Base-by-base conservation (phyloP, 768 basidiomycete species). In the Xerocomellus amylosporus region DNA sequence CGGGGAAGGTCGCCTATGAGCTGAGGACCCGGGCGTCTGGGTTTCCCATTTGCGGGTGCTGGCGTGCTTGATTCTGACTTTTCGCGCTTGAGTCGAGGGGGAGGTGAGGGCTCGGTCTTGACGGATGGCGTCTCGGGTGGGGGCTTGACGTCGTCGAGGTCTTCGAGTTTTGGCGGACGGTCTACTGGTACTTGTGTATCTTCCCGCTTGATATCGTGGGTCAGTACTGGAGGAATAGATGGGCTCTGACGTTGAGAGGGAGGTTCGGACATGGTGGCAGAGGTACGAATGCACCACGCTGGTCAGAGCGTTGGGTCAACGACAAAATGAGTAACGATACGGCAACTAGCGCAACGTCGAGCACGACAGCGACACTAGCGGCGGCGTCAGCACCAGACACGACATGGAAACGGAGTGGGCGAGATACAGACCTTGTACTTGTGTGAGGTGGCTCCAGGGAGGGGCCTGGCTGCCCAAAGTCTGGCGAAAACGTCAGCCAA, bases 1-100 rank as follows among this genome's bases (percentile, higher is more conserved):
- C 80, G 70, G 10, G 93, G 90, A 44, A 97, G 81, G 73, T 93
- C 76, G 8, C 81, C 81, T 59, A 98, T 90, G 66, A 97, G 81
- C 74, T 89, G 89, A 17, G 80, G 78, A 20, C 72, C 67, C 40
- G 71, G 54, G 42, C 69, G 75, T 56, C 64, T 81, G 22, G 58
- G 60, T 51, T 65, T 76, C 19, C 58, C 64, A 60, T 71, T 73
- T 46, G 68, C 47, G 1, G 66, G 65, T 19, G 74, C 72, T 36
- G 75, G 68, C 1, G 77, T 73, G 50, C 60, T 71, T 31, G 72
- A 71, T 45, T 61, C 71, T 28, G 69, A 72, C 45, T 72, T 63
- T 54, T 71, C 75, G 22, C 61, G 45, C 54, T 72, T 71, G 60
- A 51, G 63, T 39, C 0, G 55, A 49, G 67, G 68, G 8, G 74